Evolutionary conservation across 192 early-diverging fungal genomes (phyloP).

Genomic region (Coemansia asiatica): DNA sequence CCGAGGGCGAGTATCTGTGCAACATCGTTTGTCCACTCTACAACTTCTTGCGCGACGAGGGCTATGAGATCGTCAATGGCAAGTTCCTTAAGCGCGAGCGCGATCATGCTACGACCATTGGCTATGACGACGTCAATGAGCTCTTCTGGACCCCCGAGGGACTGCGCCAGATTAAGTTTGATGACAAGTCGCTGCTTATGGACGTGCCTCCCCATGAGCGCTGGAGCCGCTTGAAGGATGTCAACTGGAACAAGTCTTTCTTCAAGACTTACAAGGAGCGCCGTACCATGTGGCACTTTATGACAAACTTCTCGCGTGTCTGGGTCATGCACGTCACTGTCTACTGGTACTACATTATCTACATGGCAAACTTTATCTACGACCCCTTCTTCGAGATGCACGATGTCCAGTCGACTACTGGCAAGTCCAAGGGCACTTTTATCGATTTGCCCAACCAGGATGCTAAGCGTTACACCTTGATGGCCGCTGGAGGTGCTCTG

Average conservation of each 20-base stretch:
- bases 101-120: constrained; percentile 73
- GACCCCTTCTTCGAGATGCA: constrained; percentile 56
- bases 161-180: constrained; percentile 58
- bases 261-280: constrained; percentile 82
- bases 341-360: constrained; percentile 80
- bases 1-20: constrained; percentile 70
- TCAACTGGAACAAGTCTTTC: constrained; percentile 72
- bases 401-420: constrained; percentile 44
- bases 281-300: constrained; percentile 78
- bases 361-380: constrained; percentile 68
- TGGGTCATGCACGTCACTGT: constrained; percentile 82
- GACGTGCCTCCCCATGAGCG: constrained; percentile 62
- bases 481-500: constrained; percentile 69
- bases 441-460: constrained; percentile 43
- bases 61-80: constrained; percentile 68
- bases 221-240: constrained; percentile 61
- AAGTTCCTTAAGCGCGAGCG: constrained; percentile 73
- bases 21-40: constrained; percentile 72
- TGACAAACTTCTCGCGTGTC: constrained; percentile 80
- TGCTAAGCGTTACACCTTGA: constrained; percentile 62
- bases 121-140: constrained; percentile 85
- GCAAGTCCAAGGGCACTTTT: constrained; percentile 40
- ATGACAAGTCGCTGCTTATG: constrained; percentile 64
- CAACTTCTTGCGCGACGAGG: constrained; percentile 70
- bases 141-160: constrained; percentile 75